Conservation (phyloP, 345 rosid species). For the Eucalyptus marginata region DNA sequence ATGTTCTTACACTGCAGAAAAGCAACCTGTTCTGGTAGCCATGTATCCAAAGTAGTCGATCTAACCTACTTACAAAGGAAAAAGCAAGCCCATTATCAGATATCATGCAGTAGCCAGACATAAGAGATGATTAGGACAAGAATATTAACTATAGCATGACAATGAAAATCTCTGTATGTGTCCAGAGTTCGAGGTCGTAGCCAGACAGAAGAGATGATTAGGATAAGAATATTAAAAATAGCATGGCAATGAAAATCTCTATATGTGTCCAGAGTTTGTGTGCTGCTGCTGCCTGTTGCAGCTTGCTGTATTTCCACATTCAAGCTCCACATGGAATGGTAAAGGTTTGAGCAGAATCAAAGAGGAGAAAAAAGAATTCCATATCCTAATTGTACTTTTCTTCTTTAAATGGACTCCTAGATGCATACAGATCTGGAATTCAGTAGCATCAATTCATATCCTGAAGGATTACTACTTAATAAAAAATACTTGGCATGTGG, state of each 20-base stretch:
- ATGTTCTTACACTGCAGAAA: constrained; percentile 28
- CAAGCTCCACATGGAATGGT: not conserved
- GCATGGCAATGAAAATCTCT: not conserved
- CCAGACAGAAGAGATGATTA: not conserved
- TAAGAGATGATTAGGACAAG: not conserved
- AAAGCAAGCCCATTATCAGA: not conserved
- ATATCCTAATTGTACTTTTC: not conserved
- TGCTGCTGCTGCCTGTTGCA: not conserved
- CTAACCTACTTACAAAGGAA: constrained; percentile 23
- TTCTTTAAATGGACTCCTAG: not conserved
- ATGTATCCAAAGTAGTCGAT: constrained; percentile 50
- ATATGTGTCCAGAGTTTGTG: not conserved
- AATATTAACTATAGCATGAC: not conserved
- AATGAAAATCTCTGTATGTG: not conserved
- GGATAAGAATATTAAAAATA: not conserved
- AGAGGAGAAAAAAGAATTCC: not conserved
- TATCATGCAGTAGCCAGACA: not conserved
- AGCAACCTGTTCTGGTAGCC: constrained; percentile 49
- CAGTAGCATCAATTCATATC: not conserved
- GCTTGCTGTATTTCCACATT: not conserved
- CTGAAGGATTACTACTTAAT: not conserved
- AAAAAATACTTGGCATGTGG: not conserved
- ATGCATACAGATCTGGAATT: not conserved
- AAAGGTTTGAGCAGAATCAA: not conserved
- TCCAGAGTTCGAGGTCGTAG: not conserved